Evolutionary conservation across 805 yeast genomes (phyloP), one percentile per base, ranked within the genome.

Genomic region (Wickerhamomyces chaumierensis): DNA sequence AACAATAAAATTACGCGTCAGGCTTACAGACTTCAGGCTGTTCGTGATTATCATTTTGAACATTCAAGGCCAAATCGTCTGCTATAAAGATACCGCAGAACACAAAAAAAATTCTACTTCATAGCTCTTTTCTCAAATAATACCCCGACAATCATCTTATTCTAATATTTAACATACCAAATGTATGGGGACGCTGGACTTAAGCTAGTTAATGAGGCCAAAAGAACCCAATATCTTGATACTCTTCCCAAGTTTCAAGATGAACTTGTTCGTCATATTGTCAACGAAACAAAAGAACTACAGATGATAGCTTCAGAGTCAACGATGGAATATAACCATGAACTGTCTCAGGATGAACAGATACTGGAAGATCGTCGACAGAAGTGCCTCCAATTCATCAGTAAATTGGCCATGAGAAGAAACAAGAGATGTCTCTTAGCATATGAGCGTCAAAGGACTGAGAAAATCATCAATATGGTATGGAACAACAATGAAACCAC

Each of bases 181-280:
- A 90, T 90, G 98, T 85, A 85, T 51, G 96, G 96, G 21, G 96
- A 88, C 49, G 51, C 73, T 5, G 96, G 90, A 2, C 73, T 75
- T 43, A 90, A 90, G 56, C 71, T 90, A n/a, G 69, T 84, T 2
- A 65, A 76, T 28, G 96, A 92, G 42, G 92, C 96, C 14, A 81
- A 87, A 44, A 66, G 97, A 46, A 64, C 95, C 0, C 71, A 70
- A 42, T 69, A 74, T 18, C 60, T 90, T 25, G 80, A 78, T 9
- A 65, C 63, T 13, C 53, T 83, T 2, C 88, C 96, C 1, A 60
- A 72, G 11, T 87, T 80, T 53, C 83, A 80, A 44, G 76, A 77
- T 17, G 90, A 81, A 18, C 57, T 81, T 6, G 79, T 88, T 4
- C 69, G 81, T 31, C 71, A 71, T 12, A 73, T 88, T 11, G 57